Conservation (phyloP, 2,329 filamentous ascomycete genomes). For the Didymella keratinophila region DNA sequence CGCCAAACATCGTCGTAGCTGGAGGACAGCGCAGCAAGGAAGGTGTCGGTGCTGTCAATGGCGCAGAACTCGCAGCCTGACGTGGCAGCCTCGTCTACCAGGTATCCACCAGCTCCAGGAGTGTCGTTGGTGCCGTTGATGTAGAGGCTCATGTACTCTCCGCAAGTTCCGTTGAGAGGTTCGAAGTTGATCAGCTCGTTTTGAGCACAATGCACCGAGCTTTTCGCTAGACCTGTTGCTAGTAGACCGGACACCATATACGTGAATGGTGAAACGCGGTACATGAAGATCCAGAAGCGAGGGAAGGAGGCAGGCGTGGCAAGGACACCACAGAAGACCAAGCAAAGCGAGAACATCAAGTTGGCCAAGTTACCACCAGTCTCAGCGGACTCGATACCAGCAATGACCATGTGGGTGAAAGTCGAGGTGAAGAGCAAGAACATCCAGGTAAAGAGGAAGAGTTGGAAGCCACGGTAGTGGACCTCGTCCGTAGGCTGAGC, state of each 20-base stretch:
- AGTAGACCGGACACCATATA: constrained; percentile 61
- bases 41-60: constrained; percentile 54
- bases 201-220: constrained; percentile 52
- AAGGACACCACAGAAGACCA: constrained; percentile 77
- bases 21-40: constrained; percentile 53
- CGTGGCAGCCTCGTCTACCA: constrained; percentile 54
- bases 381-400: constrained; percentile 77
- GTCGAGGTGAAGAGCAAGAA: constrained; percentile 85
- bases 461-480: constrained; percentile 74
- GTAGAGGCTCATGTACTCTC: constrained; percentile 54
- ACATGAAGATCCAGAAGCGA: constrained; percentile 81
- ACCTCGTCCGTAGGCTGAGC: constrained; percentile 68
- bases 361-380: constrained; percentile 79
- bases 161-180: constrained; percentile 47
- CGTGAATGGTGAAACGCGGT: constrained; percentile 71
- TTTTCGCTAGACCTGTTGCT: constrained; percentile 63
- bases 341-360: constrained; percentile 73
- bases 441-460: constrained; percentile 77
- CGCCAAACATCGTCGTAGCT: constrained; percentile 58
- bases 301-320: constrained; percentile 65
- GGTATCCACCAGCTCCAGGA: constrained; percentile 44
- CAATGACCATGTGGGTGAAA: constrained; percentile 80
- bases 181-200: constrained; percentile 53
- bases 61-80: constrained; percentile 54
- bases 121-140: constrained; percentile 26